Percentiles rank a stretch among this genome's conserved stretches.
These are phyloP conservation scores for Coemansia sp. DNA, from an alignment of 192 early-diverging fungal species.

Conservation along the genomic window DNA sequence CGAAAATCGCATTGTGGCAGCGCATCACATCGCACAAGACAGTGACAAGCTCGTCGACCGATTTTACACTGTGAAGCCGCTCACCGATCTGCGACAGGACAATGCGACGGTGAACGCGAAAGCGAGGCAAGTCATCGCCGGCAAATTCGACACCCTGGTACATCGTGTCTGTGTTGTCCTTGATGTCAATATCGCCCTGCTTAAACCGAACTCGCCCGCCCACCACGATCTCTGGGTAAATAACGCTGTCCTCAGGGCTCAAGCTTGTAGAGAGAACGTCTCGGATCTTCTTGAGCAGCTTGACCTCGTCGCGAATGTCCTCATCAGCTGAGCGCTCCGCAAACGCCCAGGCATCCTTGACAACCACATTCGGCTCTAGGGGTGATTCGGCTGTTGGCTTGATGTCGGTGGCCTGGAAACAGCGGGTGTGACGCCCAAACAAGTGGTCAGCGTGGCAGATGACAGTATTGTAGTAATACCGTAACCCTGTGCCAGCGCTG, in stretches of 20 bases:
- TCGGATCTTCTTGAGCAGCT: background rate
- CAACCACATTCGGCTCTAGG: background rate
- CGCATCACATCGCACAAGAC: slow-evolving; percentile 27
- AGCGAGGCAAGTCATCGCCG: background rate
- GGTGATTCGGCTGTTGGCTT: background rate
- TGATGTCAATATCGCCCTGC: background rate
- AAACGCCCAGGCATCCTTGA: slow-evolving; percentile 18
- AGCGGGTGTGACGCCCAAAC: slow-evolving; percentile 16
- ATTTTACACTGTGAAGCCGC: background rate
- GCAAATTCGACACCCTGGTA: background rate
- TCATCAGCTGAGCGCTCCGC: background rate
- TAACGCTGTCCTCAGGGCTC: background rate
- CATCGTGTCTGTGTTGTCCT: background rate
- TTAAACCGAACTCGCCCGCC: background rate
- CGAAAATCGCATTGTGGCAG: slow-evolving; percentile 13
- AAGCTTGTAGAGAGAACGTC: background rate
- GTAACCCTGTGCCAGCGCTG: background rate
- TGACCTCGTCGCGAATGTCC: slow-evolving; percentile 1
- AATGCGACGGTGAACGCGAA: slow-evolving; percentile 10
- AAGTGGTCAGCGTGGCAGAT: background rate
- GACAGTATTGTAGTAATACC: background rate
- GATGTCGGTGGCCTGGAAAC: slow-evolving; percentile 2
- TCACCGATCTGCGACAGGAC: slow-evolving; percentile 15
- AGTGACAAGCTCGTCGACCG: slow-evolving; percentile 17
- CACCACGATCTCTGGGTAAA: background rate